Evolutionary conservation across 768 basidiomycete species (phyloP), one percentile per base, ranked within the genome.

Genomic region (Pleurotus platypus): DNA sequence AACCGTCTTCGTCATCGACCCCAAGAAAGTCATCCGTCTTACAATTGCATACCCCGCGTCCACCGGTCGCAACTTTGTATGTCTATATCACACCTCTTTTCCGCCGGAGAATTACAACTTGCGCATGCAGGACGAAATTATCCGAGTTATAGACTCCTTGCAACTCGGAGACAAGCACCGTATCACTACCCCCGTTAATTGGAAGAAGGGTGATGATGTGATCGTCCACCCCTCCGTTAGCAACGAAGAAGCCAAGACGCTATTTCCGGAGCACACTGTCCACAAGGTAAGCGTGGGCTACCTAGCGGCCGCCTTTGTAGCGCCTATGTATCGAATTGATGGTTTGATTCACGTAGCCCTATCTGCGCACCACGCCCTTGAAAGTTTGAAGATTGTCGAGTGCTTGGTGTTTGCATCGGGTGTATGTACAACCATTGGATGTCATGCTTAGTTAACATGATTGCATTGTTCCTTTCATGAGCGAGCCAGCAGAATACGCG

Each of bases 1-100:
- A 59, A 97, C 94, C 6, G 97, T 99, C 59, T 99, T 96, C 73
- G 77, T 99, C 62, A 93, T 99, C 66, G 97, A 99, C 76, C 95
- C 97, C 47, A 93, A 92, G 77, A 94, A 97, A 77, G 81, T 85
- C 66, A 97, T 99, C 69, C 90, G 96, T 60, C 76, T 97, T 65
- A 91, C 85, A 15, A 65, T 99, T 63, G 76, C 93, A 26, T 98
- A 98, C 78, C 97, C 97, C 58, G 95, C 96, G 47, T 88, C 93
- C 11, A 94, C 95, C 64, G 97, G 96, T 43, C 89, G 94, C 67
- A 95, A 94, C 81, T 96, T 97, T 68, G 82, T 53, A 37, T 11
- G 50, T 53, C n/a, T 22, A 20, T 11, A 18, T 53, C 6, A 15
- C 13, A 13, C 38, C 37, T 18, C 11, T 82, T 64, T 81, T 82